Evolutionary conservation across 2,329 filamentous ascomycete genomes (phyloP).

Genomic region (Cadophora sp.): DNA sequence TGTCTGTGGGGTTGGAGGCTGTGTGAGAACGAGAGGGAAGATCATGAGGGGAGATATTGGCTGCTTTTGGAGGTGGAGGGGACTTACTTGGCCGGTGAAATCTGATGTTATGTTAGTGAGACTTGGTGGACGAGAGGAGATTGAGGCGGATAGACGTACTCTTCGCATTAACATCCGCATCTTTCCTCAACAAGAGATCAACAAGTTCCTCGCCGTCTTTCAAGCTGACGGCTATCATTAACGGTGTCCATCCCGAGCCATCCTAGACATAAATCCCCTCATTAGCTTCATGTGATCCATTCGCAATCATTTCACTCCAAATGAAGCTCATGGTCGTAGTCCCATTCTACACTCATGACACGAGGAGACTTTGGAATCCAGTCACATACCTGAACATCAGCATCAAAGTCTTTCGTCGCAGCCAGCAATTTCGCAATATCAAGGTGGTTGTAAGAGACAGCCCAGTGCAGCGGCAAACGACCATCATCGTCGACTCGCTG

Average conservation of each 20-base stretch:
- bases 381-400: constrained; percentile 72
- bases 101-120: constrained; percentile 51
- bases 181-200: constrained; percentile 70
- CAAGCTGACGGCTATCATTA: constrained; percentile 83
- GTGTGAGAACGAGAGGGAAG: background rate
- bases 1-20: constrained; percentile 59
- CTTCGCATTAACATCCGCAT: constrained; percentile 75
- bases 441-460: constrained; percentile 80
- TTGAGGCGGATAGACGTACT: constrained; percentile 53
- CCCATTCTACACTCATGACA: background rate
- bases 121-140: background rate
- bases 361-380: background rate
- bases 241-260: constrained; percentile 79
- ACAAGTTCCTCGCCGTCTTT: constrained; percentile 75
- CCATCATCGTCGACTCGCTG: constrained; percentile 80
- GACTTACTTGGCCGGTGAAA: constrained; percentile 65
- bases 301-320: background rate
- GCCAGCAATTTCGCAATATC: constrained; percentile 77
- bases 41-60: background rate
- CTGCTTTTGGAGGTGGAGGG: background rate
- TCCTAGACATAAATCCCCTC: constrained; percentile 57
- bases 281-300: constrained; percentile 2
- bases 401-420: constrained; percentile 76
- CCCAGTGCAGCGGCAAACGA: constrained; percentile 93
- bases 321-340: background rate